Evolutionary conservation across 2,329 filamentous ascomycete species (phyloP).

Genomic region (Colletotrichum musicola): DNA sequence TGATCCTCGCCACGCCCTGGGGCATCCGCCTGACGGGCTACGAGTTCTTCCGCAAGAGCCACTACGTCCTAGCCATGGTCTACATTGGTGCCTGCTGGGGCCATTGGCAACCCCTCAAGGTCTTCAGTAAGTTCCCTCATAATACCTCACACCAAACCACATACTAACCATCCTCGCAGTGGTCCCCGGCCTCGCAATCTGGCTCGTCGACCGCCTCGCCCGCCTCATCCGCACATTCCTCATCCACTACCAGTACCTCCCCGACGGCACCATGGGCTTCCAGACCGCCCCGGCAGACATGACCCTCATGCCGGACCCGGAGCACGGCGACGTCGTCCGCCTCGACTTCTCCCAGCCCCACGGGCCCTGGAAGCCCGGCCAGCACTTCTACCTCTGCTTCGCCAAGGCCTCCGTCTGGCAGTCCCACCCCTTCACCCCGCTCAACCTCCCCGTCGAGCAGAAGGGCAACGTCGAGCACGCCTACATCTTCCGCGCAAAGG

Average conservation of each 20-base stretch:
- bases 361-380: conserved; percentile 72
- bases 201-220: conserved; percentile 72
- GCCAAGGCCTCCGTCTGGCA: conserved; percentile 77
- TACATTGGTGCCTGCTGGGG: conserved; percentile 83
- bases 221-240: conserved; percentile 69
- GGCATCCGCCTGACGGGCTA: conserved; percentile 78
- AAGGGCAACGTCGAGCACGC: conserved; percentile 61
- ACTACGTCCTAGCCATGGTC: conserved; percentile 79
- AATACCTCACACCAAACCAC: not conserved
- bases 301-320: conserved; percentile 65
- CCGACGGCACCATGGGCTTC: conserved; percentile 63
- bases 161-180: conserved; percentile 47
- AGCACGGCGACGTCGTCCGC: conserved; percentile 73
- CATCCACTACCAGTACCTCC: conserved; percentile 62
- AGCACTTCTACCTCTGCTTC: conserved; percentile 81
- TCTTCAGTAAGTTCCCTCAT: conserved; percentile 59
- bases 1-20: conserved; percentile 66
- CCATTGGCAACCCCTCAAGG: conserved; percentile 77
- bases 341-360: conserved; percentile 75
- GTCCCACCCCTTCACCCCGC: conserved; percentile 77
- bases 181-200: conserved; percentile 73
- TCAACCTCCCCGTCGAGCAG: conserved; percentile 62
- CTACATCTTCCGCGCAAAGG: conserved; percentile 69
- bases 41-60: conserved; percentile 81
- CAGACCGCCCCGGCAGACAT: conserved; percentile 63